Evolutionary conservation across 441 rosid species (phyloP).

Genomic region (Populus hybrid): DNA sequence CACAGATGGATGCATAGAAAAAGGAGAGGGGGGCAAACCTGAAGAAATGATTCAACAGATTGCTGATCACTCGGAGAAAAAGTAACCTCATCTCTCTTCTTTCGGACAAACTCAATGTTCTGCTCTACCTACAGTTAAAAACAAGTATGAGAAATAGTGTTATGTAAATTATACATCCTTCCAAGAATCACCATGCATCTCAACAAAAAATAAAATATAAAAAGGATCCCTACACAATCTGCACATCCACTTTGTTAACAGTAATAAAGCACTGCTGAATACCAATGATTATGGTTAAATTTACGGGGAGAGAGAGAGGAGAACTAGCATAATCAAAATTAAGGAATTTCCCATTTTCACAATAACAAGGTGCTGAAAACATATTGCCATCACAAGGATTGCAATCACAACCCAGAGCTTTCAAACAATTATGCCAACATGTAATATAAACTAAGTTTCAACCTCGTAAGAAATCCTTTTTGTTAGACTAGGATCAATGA

Average conservation of each 20-base stretch:
- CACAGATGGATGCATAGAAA: neutral
- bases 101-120: conserved; percentile 67
- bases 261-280: neutral
- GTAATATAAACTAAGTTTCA: neutral
- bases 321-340: neutral
- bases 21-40: conserved; percentile 35
- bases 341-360: neutral
- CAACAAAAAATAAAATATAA: too few species aligned
- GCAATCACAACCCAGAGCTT: neutral
- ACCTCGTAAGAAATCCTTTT: neutral
- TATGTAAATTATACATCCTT: neutral
- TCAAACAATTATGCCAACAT: neutral
- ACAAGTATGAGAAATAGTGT: neutral
- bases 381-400: neutral
- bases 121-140: conserved; percentile 59
- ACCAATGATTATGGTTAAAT: neutral
- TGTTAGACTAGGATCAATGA: neutral
- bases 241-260: neutral
- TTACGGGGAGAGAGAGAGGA: neutral
- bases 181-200: neutral
- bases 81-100: conserved; percentile 81
- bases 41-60: conserved; percentile 63
- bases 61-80: conserved; percentile 80
- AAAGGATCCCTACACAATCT: too few species aligned
- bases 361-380: neutral